Evolutionary conservation across 2,329 filamentous ascomycete species (phyloP).

Genomic region (Myriosclerotinia scirpicola): DNA sequence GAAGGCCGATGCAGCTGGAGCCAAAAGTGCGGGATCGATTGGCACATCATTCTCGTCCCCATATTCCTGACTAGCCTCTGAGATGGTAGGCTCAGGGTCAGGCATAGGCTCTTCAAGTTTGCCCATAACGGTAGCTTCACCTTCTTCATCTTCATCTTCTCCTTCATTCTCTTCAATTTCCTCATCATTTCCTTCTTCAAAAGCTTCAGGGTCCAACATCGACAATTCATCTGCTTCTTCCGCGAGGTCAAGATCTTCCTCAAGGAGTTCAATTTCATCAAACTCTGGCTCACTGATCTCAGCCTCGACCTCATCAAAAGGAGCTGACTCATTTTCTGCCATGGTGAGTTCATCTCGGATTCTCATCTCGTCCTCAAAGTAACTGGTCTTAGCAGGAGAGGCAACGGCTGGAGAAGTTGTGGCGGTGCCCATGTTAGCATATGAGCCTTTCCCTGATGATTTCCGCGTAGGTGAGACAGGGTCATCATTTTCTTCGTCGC

Average conservation of each 20-base stretch:
- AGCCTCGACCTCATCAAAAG: constrained; percentile 22
- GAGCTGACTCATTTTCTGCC: constrained; percentile 41
- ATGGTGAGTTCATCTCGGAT: constrained; percentile 45
- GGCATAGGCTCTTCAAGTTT: neutral
- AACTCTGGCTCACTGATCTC: constrained; percentile 40
- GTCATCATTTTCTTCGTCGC: constrained; percentile 15
- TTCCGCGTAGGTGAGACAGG: constrained; percentile 27
- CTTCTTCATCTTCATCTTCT: constrained; percentile 9
- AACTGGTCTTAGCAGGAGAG: constrained; percentile 48
- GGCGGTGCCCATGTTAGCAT: neutral
- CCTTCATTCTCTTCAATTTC: constrained; percentile 10
- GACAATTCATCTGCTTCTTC: constrained; percentile 62
- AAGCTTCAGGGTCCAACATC: constrained; percentile 46
- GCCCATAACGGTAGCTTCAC: constrained; percentile 8
- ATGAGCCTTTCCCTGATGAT: neutral
- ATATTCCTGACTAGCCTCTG: constrained; percentile 65
- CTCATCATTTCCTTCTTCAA: constrained; percentile 27
- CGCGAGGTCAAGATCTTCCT: constrained; percentile 58
- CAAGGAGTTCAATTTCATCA: constrained; percentile 50
- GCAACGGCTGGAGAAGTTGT: constrained; percentile 22
- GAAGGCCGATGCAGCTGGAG: constrained; percentile 25
- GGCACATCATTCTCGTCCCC: constrained; percentile 65
- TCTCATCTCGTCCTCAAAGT: constrained; percentile 63
- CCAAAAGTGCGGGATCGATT: constrained; percentile 51
- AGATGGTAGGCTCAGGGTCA: constrained; percentile 42